These are phyloP conservation scores for Chaetomiaceae sp. DNA, from an alignment of 2,329 filamentous ascomycete species.

Conservation along the genomic window DNA sequence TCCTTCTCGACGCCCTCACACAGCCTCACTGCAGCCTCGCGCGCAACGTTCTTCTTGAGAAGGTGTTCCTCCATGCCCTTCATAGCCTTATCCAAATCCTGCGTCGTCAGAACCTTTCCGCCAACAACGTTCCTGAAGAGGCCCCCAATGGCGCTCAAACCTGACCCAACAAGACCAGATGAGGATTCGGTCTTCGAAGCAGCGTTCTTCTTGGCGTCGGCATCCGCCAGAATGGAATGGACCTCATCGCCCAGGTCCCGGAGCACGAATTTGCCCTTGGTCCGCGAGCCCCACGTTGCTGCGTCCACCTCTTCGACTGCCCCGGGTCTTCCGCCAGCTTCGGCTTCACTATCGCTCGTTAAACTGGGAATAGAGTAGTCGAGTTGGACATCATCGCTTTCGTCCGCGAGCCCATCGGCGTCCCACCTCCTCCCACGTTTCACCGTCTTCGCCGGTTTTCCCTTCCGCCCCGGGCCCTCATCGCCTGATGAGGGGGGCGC, in stretches of 20 bases:
- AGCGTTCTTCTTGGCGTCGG: conserved; percentile 59
- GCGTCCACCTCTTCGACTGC: conserved; percentile 71
- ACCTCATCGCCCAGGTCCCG: conserved; percentile 94
- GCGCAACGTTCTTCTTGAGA: conserved; percentile 90
- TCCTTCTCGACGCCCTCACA: conserved; percentile 90
- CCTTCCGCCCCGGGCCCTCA: conserved; percentile 60
- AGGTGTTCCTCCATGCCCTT: conserved; percentile 96
- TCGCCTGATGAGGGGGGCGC: conserved; percentile 76
- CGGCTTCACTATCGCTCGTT: conserved; percentile 50
- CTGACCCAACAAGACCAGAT: conserved; percentile 68
- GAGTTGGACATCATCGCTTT: conserved; percentile 72
- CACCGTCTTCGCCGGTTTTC: conserved; percentile 53
- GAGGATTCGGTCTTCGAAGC: conserved; percentile 43
- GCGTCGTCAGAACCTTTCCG: conserved; percentile 84
- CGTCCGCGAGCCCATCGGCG: conserved; percentile 79
- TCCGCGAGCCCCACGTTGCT: conserved; percentile 79
- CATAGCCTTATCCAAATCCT: conserved; percentile 86
- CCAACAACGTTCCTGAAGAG: conserved; percentile 94
- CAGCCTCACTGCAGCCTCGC: conserved; percentile 85
- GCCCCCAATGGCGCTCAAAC: conserved; percentile 77
- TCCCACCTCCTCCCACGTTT: conserved; percentile 95
- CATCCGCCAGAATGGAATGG: conserved; percentile 77
- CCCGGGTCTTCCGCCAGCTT: conserved; percentile 48
- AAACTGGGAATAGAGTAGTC: conserved; percentile 76
- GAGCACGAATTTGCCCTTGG: conserved; percentile 88